Evolutionary conservation across 331 rosid species (phyloP), one percentile per base, ranked within the genome.

Genomic region (Pyracantha coccinea): DNA sequence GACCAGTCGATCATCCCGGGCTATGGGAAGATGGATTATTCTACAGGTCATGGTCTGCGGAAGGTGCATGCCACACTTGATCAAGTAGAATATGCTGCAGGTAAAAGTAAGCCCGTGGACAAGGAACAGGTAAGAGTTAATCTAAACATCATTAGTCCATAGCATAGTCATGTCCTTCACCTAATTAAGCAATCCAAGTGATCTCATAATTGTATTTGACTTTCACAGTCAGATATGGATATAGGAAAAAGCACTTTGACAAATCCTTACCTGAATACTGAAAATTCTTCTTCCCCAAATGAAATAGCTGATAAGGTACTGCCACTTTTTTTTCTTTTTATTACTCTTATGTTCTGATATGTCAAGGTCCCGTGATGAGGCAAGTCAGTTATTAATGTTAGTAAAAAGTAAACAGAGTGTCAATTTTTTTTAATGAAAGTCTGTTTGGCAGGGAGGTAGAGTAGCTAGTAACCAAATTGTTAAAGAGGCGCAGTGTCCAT

Each of bases 91-190:
- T 83, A 69, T 76, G 75, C 71, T 81, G 87, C 77, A 71, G 84
- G 62, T 82, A 81, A 74, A 85, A 80, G 75, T 66, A 82, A 74
- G 81, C 79, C 68, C 66, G 47, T 69, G 2, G 83, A 47, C 17
- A 85, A 77, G 75, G 88, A 77, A 38, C 81, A 84, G 95, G 98
- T 91, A 65, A 60, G 60, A 58, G 73, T 74, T 71, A 65, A 59
- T 77, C 64, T 72, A 66, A 55, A 29, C 60, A 72, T 54, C 41
- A 41, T 17, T 57, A 60, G 38, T 58, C 41, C 17, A 6, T 67
- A 32, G 54, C 45, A 13, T 57, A 33, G 69, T 77, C 69, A 32
- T 41, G 33, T 53, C 68, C 67, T 75, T 81, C 61, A 63, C 68
- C 52, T 61, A 66, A 75, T 31, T 23, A 50, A 63, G 47, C 14